Conservation (phyloP, 1,139 yeast genomes). For the Chernovozyma aurita region DNA sequence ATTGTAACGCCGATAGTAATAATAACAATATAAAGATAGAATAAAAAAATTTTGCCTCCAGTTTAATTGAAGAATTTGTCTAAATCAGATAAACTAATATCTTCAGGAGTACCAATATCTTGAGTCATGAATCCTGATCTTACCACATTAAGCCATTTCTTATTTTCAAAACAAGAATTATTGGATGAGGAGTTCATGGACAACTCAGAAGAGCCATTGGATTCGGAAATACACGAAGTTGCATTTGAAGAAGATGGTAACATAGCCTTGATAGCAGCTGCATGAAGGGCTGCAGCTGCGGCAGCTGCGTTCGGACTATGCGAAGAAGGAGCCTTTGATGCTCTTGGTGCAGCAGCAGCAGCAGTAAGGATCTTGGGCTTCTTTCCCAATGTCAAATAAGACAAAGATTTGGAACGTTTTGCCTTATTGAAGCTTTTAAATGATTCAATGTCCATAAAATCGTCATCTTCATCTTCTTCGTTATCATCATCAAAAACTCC, state of each 20-base stretch:
- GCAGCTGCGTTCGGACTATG: slow-evolving; percentile 63
- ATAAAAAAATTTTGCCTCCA: too few relatives aligned
- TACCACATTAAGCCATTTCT: slow-evolving; percentile 66
- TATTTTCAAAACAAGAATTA: slow-evolving; percentile 24
- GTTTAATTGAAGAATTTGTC: slow-evolving; percentile 55
- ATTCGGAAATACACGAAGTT: slow-evolving; percentile 13
- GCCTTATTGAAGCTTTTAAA: slow-evolving; percentile 30
- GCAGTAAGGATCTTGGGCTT: slow-evolving; percentile 60
- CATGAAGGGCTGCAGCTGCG: slow-evolving; percentile 71
- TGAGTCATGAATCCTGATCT: slow-evolving; percentile 70
- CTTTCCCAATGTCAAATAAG: slow-evolving; percentile 46
- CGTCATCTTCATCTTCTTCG: slow-evolving; percentile 36
- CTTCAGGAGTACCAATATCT: slow-evolving; percentile 76
- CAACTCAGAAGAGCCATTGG: slow-evolving; percentile 5
- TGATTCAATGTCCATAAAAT: slow-evolving; percentile 16
- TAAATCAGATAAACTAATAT: slow-evolving; percentile 65
- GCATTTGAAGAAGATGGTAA: slow-evolving; percentile 22
- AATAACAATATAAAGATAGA: too few relatives aligned
- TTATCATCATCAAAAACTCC: slow-evolving; percentile 46
- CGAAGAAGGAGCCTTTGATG: slow-evolving; percentile 56
- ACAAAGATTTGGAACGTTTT: slow-evolving; percentile 63
- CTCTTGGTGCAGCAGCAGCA: slow-evolving; percentile 79
- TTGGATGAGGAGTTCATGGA: slow-evolving; percentile 5
- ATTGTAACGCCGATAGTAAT: too few relatives aligned
- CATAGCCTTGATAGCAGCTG: slow-evolving; percentile 60